Evolutionary conservation across 2,329 filamentous ascomycete genomes (phyloP).

Genomic region (Biscogniauxia marginata): DNA sequence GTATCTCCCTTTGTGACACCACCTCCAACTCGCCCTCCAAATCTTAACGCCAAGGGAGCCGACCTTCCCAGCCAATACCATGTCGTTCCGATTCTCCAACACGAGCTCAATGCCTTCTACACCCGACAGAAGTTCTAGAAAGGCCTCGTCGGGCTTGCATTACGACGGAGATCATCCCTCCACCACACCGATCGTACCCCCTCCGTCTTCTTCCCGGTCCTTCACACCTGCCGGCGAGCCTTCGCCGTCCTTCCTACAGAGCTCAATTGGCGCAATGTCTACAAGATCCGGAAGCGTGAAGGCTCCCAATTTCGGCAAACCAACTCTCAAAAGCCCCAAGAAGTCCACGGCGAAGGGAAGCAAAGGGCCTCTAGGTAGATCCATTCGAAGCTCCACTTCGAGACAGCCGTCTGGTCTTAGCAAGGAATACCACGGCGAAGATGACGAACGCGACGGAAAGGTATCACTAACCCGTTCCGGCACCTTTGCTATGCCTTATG

Average conservation of each 20-base stretch:
- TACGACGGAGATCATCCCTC: constrained; percentile 45
- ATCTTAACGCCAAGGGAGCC: background rate
- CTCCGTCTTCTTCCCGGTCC: constrained; percentile 48
- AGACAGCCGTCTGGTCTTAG: constrained; percentile 54
- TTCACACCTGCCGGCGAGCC: constrained; percentile 58
- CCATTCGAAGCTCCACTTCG: constrained; percentile 40
- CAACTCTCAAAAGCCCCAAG: constrained; percentile 27
- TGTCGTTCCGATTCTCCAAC: constrained; percentile 40
- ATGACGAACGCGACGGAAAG: constrained; percentile 37
- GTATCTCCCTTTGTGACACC: background rate
- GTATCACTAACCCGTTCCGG: constrained; percentile 16
- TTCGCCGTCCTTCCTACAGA: constrained; percentile 53
- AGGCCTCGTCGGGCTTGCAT: constrained; percentile 36
- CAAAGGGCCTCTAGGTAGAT: constrained; percentile 48
- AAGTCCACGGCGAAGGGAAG: constrained; percentile 36
- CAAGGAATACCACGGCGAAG: constrained; percentile 38
- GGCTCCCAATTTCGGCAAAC: constrained; percentile 39
- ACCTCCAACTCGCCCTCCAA: background rate
- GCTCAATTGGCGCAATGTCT: constrained; percentile 48
- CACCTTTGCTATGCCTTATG: constrained; percentile 22
- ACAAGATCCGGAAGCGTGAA: constrained; percentile 40
- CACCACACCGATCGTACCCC: constrained; percentile 53
- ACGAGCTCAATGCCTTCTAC: constrained; percentile 49
- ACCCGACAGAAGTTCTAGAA: constrained; percentile 42
- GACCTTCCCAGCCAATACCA: constrained; percentile 16